Percentiles rank a stretch among this genome's conserved stretches.
Evolutionary conservation across 2,329 filamentous ascomycete genomes (phyloP).

Genomic region (Nothopassalora personata): DNA sequence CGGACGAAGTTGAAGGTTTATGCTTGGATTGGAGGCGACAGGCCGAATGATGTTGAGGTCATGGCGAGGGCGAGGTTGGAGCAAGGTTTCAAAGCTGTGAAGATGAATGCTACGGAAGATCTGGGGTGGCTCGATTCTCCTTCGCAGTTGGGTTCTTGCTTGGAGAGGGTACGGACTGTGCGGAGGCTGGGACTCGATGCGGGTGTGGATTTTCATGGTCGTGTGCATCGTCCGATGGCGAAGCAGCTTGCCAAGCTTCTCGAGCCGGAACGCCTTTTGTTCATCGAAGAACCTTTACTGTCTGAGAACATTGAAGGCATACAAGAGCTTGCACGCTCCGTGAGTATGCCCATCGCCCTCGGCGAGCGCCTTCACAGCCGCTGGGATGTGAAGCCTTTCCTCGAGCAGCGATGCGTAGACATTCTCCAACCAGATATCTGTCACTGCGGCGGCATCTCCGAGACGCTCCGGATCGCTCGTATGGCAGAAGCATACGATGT

Average conservation of each 20-base stretch:
- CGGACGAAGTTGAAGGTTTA: conserved; percentile 66
- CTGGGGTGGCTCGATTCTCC: conserved; percentile 72
- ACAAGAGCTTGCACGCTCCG: conserved; percentile 53
- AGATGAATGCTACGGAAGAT: conserved; percentile 77
- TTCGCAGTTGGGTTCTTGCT: conserved; percentile 54
- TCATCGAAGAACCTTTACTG: conserved; percentile 69
- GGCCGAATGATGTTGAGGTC: conserved; percentile 59
- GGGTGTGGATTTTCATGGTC: conserved; percentile 72
- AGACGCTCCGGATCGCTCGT: conserved; percentile 61
- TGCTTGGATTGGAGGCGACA: conserved; percentile 72
- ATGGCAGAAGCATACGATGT: conserved; percentile 68
- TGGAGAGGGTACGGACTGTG: conserved; percentile 63
- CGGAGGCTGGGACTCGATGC: conserved; percentile 66
- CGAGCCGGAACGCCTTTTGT: conserved; percentile 63
- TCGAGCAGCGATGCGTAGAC: conserved; percentile 63
- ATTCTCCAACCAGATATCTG: conserved; percentile 68
- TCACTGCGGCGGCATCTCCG: conserved; percentile 64
- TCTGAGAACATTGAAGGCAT: conserved; percentile 64
- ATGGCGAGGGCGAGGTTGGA: conserved; percentile 46
- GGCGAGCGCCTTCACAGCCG: conserved; percentile 66
- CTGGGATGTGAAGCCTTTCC: conserved; percentile 69
- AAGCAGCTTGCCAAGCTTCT: conserved; percentile 65
- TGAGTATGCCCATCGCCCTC: conserved; percentile 62
- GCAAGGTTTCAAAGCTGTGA: conserved; percentile 63
- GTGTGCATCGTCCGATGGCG: conserved; percentile 72